Percentiles rank a stretch among this genome's conserved stretches.
These are phyloP conservation scores for Pichia sp. DNA, from an alignment of 1,139 yeast species.

Conservation along the genomic window DNA sequence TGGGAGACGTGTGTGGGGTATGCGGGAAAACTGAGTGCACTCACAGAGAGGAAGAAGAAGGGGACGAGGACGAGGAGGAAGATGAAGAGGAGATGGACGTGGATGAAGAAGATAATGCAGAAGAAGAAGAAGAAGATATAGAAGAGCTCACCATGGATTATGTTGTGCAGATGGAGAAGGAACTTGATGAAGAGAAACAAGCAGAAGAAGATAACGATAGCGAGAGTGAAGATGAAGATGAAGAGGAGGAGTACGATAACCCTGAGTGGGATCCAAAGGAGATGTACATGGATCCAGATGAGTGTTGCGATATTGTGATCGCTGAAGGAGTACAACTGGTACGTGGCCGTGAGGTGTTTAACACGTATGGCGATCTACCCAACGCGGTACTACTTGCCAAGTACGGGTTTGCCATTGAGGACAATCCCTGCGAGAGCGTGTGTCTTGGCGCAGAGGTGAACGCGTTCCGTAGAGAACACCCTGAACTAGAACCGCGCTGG, in stretches of 20 bases:
- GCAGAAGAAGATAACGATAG: slow-evolving; percentile 27
- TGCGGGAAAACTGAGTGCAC: slow-evolving; percentile 67
- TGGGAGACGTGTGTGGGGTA: slow-evolving; percentile 58
- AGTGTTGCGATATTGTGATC: slow-evolving; percentile 57
- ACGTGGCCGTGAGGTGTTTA: slow-evolving; percentile 56
- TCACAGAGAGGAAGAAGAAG: slow-evolving; percentile 31
- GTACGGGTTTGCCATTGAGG: slow-evolving; percentile 62
- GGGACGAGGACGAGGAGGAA: slow-evolving; percentile 22
- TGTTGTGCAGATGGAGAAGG: slow-evolving; percentile 31
- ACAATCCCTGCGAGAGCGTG: slow-evolving; percentile 53
- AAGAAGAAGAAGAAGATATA: slow-evolving; percentile 23
- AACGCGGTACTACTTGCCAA: slow-evolving; percentile 62
- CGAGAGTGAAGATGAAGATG: slow-evolving; percentile 21
- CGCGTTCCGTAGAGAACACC: slow-evolving; percentile 21
- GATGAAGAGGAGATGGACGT: no score
- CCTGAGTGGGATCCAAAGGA: no score
- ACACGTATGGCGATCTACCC: slow-evolving; percentile 69
- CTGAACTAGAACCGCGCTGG: slow-evolving; percentile 37
- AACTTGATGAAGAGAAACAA: slow-evolving; percentile 21
- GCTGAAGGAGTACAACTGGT: slow-evolving; percentile 31
- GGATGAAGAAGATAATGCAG: slow-evolving; percentile 24
- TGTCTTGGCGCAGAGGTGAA: slow-evolving; percentile 47
- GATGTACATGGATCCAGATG: slow-evolving; percentile 28
- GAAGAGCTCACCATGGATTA: slow-evolving; percentile 35
- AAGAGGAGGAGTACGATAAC: slow-evolving; percentile 9